These are phyloP conservation scores for Claviceps sp. DNA, from an alignment of 2,329 filamentous ascomycete genomes.

Conservation along the genomic window DNA sequence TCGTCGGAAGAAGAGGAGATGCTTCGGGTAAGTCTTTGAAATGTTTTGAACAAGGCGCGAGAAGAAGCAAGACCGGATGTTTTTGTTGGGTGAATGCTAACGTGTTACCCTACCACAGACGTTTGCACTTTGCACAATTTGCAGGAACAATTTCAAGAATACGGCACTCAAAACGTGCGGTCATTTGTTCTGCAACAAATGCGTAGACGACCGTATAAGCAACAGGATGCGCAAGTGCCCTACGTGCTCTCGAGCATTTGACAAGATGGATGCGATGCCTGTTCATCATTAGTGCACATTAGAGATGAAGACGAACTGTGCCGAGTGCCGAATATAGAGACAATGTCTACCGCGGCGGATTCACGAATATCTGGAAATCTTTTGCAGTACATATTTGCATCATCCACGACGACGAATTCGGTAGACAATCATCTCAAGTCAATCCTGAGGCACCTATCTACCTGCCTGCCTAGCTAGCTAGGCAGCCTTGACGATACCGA, in stretches of 20 bases:
- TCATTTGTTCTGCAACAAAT: constrained; percentile 84
- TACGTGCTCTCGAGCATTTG: constrained; percentile 84
- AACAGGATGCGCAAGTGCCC: constrained; percentile 93
- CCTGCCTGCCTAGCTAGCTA: not conserved
- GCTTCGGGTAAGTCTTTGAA: constrained; percentile 57
- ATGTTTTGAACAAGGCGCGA: not conserved
- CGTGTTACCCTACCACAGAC: constrained; percentile 13
- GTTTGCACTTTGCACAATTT: constrained; percentile 66
- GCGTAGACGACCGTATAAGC: constrained; percentile 76
- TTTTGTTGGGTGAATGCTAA: constrained; percentile 10
- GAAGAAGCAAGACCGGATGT: not conserved
- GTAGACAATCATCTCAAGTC: not conserved
- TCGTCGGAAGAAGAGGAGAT: constrained; percentile 73
- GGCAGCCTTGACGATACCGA: not conserved
- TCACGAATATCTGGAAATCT: not conserved
- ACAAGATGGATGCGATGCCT: constrained; percentile 77
- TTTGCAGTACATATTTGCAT: not conserved
- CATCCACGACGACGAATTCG: not conserved
- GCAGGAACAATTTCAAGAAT: constrained; percentile 86
- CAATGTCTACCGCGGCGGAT: not conserved
- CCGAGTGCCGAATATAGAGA: not conserved
- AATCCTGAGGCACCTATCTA: not conserved
- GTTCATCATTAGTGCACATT: constrained; percentile 35
- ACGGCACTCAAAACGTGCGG: constrained; percentile 88
- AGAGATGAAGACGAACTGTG: not conserved